These are phyloP conservation scores for Colletotrichum musae DNA, from an alignment of 2,329 filamentous ascomycete genomes.

Conservation along the genomic window DNA sequence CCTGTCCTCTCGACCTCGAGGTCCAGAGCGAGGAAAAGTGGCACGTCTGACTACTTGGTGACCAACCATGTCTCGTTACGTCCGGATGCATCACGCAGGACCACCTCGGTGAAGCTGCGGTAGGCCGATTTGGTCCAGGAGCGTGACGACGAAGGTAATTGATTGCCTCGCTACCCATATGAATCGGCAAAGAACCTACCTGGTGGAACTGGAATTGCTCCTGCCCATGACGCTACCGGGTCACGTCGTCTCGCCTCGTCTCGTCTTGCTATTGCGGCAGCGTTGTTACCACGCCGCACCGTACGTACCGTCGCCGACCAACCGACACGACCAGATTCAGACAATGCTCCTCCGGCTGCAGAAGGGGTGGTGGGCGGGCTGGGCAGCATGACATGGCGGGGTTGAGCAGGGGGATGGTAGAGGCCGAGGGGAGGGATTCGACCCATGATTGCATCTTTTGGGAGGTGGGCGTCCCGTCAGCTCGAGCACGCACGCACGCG, in stretches of 20 bases:
- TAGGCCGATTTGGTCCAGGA: constrained; percentile 19
- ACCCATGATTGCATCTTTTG: constrained; percentile 35
- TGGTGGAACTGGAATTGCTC: background rate
- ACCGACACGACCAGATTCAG: background rate
- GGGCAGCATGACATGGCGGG: constrained; percentile 39
- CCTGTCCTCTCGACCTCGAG: background rate
- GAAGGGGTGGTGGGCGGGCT: constrained; percentile 23
- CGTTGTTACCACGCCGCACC: background rate
- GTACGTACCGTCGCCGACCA: background rate
- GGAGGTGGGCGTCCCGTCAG: constrained; percentile 30
- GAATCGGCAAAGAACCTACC: background rate
- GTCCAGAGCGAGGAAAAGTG: constrained; percentile 5
- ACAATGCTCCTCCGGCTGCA: constrained; percentile 13
- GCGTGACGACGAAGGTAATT: background rate
- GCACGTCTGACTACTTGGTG: background rate
- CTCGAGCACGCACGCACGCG: constrained; percentile 13
- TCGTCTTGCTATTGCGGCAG: background rate
- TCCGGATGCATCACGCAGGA: constrained; percentile 25
- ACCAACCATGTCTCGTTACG: constrained; percentile 12
- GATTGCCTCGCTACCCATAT: constrained; percentile 5
- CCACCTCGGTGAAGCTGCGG: constrained; percentile 26
- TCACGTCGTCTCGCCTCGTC: constrained; percentile 1
- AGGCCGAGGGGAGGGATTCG: background rate
- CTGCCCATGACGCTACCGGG: background rate
- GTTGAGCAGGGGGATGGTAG: constrained; percentile 25